Evolutionary conservation across 139 green algal species (phyloP), one percentile per base, ranked within the genome.

Genomic region (Diplosphaera chodatii): DNA sequence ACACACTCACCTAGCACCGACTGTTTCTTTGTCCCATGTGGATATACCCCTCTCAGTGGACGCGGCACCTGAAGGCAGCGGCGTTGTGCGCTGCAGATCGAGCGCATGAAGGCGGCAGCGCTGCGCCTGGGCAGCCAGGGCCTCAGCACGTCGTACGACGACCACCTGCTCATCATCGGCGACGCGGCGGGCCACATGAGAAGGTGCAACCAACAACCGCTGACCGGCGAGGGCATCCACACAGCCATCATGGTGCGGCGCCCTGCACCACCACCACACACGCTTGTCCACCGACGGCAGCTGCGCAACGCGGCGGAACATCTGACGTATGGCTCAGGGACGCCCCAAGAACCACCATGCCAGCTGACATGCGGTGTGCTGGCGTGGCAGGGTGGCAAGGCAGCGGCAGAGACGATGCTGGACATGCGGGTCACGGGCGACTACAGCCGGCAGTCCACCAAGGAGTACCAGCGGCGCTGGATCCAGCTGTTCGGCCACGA

Each of bases 181-280:
- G 91, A 97, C 64, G 91, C 91, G 15, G 91, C 91, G 10, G 91
- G 91, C 4, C 90, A 96, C 80, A 96, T 96, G 73, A n/a, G n/a
- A n/a, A n/a, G n/a, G n/a, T n/a, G n/a, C n/a, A n/a, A n/a, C n/a
- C n/a, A n/a, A n/a, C 91, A 97, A 81, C 91, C 91, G 4, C 75
- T 96, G 41, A 97, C 91, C 18, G 88, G 87, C 73, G 79, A 81
- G 84, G 91, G 91, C 83, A 97, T 97, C 78, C 91, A 97, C 87
- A 97, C 91, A 6, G 91, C 91, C 75, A 96, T 97, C 83, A 95
- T 97, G 89, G 78, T 80, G 30, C 40, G 77, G 33, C 37, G 37
- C 10, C 37, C 10, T 10, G 10, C 22, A 10, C 40, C 48, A 33
- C 28, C 6, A 13, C 5, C 6, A 56, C 62, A n/a, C n/a, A n/a